phyloP scores from a whole-genome alignment of 1,284 basidiomycete genomes.

The Rugosomyces carneus region DNA sequence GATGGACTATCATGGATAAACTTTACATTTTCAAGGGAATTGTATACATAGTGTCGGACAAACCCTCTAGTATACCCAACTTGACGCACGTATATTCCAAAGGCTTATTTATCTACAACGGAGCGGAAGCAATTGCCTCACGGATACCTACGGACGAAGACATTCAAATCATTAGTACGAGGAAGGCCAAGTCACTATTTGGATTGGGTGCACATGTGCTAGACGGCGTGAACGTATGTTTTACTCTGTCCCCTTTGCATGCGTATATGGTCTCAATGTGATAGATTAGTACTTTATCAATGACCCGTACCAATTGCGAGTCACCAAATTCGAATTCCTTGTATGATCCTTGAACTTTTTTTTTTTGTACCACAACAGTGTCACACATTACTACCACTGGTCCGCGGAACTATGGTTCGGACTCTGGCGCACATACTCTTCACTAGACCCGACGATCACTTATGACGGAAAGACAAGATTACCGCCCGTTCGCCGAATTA shows the following conservation, averaged over 20 bases:
- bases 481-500: constrained; percentile 63
- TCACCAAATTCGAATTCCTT: constrained; percentile 11
- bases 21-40: constrained; percentile 74
- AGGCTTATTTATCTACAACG: constrained; percentile 41
- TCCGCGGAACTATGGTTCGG: constrained; percentile 86
- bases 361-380: constrained; percentile 38
- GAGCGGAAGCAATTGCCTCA: constrained; percentile 35
- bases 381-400: constrained; percentile 81
- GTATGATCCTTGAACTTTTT: constrained; percentile 6
- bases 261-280: constrained; percentile 4
- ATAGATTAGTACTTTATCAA: constrained; percentile 69
- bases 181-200: constrained; percentile 64
- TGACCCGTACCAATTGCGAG: constrained; percentile 80
- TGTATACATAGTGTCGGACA: constrained; percentile 65
- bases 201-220: constrained; percentile 55
- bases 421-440: constrained; percentile 82
- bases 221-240: constrained; percentile 62
- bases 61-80: constrained; percentile 48
- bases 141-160: constrained; percentile 71
- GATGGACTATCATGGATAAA: constrained; percentile 81
- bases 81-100: constrained; percentile 53
- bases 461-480: constrained; percentile 60
- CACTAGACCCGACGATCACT: constrained; percentile 66
- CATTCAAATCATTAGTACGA: constrained; percentile 67
- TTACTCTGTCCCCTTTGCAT: background rate